Base-by-base conservation (phyloP, 148 eudicot species). In the Vaccinium darrowii region DNA sequence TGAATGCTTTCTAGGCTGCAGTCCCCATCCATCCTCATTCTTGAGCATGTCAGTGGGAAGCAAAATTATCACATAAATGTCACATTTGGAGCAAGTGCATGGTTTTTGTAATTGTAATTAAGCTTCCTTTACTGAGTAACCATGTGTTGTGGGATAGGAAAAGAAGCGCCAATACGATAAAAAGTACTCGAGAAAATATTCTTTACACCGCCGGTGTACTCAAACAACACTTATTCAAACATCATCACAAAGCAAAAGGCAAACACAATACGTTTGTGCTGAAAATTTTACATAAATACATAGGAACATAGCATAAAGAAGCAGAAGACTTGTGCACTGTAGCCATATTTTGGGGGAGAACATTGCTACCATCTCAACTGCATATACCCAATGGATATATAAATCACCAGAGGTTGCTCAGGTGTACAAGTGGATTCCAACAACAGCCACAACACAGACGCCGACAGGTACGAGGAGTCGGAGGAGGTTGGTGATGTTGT, bases 361-460 rank as follows among this genome's bases (percentile, higher is more conserved):
- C 13, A 52, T 11, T 8, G 56, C 56, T 8, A 52, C 54, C 47
- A 52, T 52, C 54, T 52, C 54, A 52, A 9, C 0, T 52, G 56
- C 21, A 13, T 11, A 72, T 30, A 72, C 43, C 76, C 18, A 10
- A 21, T 0, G 13, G 14, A 9, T 71, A 14, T 25, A 39, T 72
- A 8, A 21, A 30, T 16, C 39, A 30, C 10, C 72, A 51, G 47
- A 43, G 25, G 51, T 15, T 76, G 77, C 15, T 33, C 57, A 82
- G 75, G 78, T 57, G 84, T 84, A 86, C 39, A 79, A 83, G 58
- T 84, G 84, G 27, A 87, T 67, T 8, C 72, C 86, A 16, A 81
- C 76, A 12, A 84, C 74, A 9, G 88, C 89, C 75, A 88, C 72
- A 47, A 83, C 87, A 10, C 88, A 54, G 67, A 89, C 83, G 30